A percentile compares a stretch with the other conserved stretches of the same genome.
phyloP scores from a whole-genome alignment of 106 monocot species.

The Dendrobium nobile region DNA sequence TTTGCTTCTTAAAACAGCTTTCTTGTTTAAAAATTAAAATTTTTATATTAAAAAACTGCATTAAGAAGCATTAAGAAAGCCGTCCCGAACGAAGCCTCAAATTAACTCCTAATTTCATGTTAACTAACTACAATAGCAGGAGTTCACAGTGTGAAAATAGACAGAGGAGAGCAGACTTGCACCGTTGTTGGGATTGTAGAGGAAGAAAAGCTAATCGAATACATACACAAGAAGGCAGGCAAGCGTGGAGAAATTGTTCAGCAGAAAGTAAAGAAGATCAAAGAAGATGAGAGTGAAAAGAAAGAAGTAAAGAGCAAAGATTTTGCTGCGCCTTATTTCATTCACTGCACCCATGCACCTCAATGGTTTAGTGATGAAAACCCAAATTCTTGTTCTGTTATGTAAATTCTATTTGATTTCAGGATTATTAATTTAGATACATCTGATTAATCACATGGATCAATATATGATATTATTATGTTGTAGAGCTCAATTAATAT shows the following conservation, averaged over 20 bases:
- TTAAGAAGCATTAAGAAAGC: no score
- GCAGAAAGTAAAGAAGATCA: background rate
- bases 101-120: background rate
- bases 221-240: constrained; percentile 16
- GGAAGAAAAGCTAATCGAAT: constrained; percentile 15
- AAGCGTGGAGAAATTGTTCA: constrained; percentile 13
- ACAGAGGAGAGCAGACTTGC: constrained; percentile 13
- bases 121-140: constrained; percentile 10
- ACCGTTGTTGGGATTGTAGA: constrained; percentile 11
- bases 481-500: no score
- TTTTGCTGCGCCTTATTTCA: constrained; percentile 16
- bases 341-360: constrained; percentile 33
- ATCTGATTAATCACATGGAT: background rate
- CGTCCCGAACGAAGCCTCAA: no score
- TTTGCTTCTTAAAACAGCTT: no score
- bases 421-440: background rate
- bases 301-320: constrained; percentile 10
- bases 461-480: no score
- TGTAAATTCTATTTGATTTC: constrained; percentile 4
- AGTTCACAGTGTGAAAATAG: constrained; percentile 21
- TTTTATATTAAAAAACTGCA: no score
- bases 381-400: constrained; percentile 40
- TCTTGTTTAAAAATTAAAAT: no score
- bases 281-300: background rate
- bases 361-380: constrained; percentile 57